phyloP scores from a whole-genome alignment of 148 eudicot genomes.

The Limonium bicolor region DNA sequence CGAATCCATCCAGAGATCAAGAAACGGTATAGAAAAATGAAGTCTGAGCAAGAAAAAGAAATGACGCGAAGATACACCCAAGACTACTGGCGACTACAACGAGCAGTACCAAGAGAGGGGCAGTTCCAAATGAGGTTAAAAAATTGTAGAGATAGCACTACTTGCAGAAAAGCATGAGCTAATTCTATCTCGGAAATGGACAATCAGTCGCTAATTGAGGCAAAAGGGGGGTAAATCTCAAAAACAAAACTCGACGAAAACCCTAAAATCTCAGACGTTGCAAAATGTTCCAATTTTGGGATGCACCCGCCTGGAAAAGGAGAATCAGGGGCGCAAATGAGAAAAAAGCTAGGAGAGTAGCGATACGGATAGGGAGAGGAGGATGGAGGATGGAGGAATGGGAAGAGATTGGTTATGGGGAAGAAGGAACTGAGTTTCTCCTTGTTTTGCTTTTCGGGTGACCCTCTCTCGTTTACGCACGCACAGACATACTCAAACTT shows the following conservation, averaged over 20 bases:
- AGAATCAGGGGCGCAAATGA: neutral
- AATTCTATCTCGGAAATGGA: neutral
- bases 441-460: too few relatives aligned
- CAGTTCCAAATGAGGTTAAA: neutral
- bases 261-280: conserved; percentile 1
- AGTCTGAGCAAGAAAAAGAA: neutral
- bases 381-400: neutral
- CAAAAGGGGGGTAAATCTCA: neutral
- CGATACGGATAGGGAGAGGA: neutral
- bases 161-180: neutral
- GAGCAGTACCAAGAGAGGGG: neutral
- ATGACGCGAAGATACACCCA: neutral
- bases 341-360: neutral
- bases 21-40: conserved; percentile 5
- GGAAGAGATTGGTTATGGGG: neutral
- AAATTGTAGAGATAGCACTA: neutral
- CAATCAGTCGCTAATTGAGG: conserved; percentile 4
- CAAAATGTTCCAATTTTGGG: neutral
- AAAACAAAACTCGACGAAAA: neutral
- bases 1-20: conserved; percentile 55
- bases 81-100: neutral
- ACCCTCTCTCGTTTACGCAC: too few relatives aligned
- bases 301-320: neutral
- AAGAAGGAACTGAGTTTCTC: too few relatives aligned
- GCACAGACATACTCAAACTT: too few relatives aligned